Evolutionary conservation across 257 asterid genomes (phyloP), one percentile per base, ranked within the genome.

Genomic region (Agastache rugosa): DNA sequence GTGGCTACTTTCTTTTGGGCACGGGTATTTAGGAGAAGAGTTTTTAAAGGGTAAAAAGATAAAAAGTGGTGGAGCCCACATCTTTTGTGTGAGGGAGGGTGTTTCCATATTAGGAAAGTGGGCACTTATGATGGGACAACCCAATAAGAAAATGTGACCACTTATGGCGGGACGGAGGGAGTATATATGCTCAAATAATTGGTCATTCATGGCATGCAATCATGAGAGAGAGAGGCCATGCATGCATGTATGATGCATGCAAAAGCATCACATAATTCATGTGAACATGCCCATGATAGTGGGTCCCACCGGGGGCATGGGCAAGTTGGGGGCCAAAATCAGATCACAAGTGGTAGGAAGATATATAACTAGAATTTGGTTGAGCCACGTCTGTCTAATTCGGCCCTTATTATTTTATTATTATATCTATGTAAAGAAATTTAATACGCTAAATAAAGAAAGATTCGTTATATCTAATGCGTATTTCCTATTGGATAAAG

Each of bases 341-440:
- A 54, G 76, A 69, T 53, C 75, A 76, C 23, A 35, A 25, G 0
- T 10, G 20, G 11, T n/a, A 12, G 0, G 73, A 34, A 67, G 83
- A 87, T 87, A 53, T 78, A 85, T 60, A 82, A 80, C 88, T 34
- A 25, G 56, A 79, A 53, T 19, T 22, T 16, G 56, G 72, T 76
- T 78, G 78, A 12, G 87, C 93, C 93, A 87, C 93, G 88, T 82
- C 58, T 34, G 53, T 15, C 16, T 4, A 27, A 69, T 67, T 59
- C 39, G 2, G 42, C 39, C 35, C 27, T 20, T 19, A 23, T 16
- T 50, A 34, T 6, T 51, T 51, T 34, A 17, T 45, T 25, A 25
- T 39, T 39, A 8, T 39, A 37, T 7, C 1, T 3, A 9, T 0
- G 2, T 37, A 37, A 1, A 39, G n/a, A n/a, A 9, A 39, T 8